phyloP scores from a whole-genome alignment of 768 basidiomycete genomes.

The Boletus tylopilopsis region DNA sequence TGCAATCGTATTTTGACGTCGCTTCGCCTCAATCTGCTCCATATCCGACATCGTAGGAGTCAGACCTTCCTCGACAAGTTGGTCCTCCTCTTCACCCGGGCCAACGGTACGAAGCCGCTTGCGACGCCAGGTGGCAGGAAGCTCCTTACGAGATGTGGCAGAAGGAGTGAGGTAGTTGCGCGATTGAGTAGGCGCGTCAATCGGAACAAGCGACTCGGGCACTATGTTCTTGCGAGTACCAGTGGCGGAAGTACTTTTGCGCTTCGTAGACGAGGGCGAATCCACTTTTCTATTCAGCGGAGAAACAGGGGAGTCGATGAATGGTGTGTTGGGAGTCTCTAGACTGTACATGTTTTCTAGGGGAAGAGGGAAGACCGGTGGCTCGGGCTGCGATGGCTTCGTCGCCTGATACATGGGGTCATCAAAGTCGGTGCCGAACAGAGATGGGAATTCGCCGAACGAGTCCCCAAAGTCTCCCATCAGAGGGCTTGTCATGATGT shows the following conservation, averaged over 20 bases:
- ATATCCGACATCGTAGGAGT: constrained; percentile 48
- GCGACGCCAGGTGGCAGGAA: constrained; percentile 67
- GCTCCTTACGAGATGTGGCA: constrained; percentile 70
- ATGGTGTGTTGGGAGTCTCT: constrained; percentile 47
- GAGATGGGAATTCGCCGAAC: constrained; percentile 30
- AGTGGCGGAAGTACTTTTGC: constrained; percentile 42
- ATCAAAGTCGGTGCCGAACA: constrained; percentile 29
- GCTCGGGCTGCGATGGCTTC: constrained; percentile 13
- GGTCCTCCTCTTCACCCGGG: constrained; percentile 50
- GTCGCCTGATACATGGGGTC: constrained; percentile 12
- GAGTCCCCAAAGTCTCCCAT: constrained; percentile 36
- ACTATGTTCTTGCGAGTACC: constrained; percentile 73
- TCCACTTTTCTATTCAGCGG: constrained; percentile 19
- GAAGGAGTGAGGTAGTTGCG: constrained; percentile 74
- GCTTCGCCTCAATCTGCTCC: constrained; percentile 73
- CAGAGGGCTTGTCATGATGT: constrained; percentile 41
- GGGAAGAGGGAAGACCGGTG: constrained; percentile 7
- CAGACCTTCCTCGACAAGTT: constrained; percentile 18
- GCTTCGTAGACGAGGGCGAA: constrained; percentile 18
- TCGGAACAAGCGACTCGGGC: constrained; percentile 59
- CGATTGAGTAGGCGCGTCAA: constrained; percentile 76
- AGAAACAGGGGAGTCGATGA: constrained; percentile 39
- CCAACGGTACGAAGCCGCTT: constrained; percentile 52
- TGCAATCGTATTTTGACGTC: constrained; percentile 81
- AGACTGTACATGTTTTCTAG: constrained; percentile 43